phyloP scores from a whole-genome alignment of 1,284 basidiomycete species.

The Pseudozyma hubeiensis region DNA sequence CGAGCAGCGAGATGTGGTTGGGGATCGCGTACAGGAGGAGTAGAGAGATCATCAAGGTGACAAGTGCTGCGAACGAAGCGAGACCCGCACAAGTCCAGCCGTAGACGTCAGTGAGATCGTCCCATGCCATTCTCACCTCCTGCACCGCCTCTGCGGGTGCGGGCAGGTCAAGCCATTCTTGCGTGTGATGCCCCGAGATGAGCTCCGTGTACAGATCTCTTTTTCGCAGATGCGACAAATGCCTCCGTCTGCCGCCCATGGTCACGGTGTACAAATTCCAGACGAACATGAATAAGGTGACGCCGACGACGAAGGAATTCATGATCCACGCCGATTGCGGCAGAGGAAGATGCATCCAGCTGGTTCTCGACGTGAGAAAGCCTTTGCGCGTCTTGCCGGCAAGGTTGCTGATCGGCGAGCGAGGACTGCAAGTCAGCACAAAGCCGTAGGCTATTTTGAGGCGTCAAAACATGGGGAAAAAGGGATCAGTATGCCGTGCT shows the following conservation, averaged over 20 bases:
- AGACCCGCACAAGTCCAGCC: constrained; percentile 10
- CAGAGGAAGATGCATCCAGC: constrained; percentile 22
- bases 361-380: background rate
- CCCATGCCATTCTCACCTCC: background rate
- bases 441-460: constrained; percentile 12
- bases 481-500: too few species aligned
- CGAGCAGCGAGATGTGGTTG: constrained; percentile 24
- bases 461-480: too few species aligned
- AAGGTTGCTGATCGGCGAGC: constrained; percentile 21
- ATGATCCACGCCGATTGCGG: constrained; percentile 24
- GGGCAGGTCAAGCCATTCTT: constrained; percentile 8
- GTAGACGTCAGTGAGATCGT: constrained; percentile 8
- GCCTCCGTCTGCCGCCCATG: background rate
- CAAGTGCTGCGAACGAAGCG: constrained; percentile 10
- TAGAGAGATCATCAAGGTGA: background rate
- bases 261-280: constrained; percentile 4
- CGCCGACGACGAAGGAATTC: constrained; percentile 18
- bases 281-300: constrained; percentile 8
- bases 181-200: background rate
- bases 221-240: background rate
- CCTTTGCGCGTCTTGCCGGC: background rate
- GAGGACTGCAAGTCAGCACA: constrained; percentile 30
- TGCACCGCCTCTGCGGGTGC: constrained; percentile 5
- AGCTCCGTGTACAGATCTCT: background rate
- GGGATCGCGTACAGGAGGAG: constrained; percentile 13